Conservation (phyloP, 768 basidiomycete species). For the Imleria badia region DNA sequence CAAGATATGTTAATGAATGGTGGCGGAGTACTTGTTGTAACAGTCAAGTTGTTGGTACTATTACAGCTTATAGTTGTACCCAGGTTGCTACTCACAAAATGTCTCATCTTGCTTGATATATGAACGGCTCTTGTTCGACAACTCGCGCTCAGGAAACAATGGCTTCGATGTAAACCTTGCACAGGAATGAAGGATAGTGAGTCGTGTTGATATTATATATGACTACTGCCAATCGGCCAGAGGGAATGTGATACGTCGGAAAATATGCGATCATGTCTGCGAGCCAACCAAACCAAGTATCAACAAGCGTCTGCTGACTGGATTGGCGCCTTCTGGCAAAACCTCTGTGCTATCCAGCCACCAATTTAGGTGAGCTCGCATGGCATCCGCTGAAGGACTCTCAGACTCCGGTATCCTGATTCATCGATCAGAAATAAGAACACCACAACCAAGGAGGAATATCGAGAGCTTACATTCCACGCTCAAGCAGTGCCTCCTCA, state of each 20-base stretch:
- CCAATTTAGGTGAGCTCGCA: slow-evolving; percentile 55
- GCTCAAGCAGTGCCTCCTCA: slow-evolving; percentile 66
- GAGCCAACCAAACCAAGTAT: slow-evolving; percentile 43
- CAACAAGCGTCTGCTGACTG: slow-evolving; percentile 49
- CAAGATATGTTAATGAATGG: no score
- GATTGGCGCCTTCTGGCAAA: slow-evolving; percentile 34
- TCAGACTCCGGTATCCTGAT: slow-evolving; percentile 38
- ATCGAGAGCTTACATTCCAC: slow-evolving; percentile 65
- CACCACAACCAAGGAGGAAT: not conserved
- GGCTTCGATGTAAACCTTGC: not conserved
- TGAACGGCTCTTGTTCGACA: not conserved
- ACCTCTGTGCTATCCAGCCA: slow-evolving; percentile 58
- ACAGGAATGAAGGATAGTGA: slow-evolving; percentile 3
- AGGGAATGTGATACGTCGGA: not conserved
- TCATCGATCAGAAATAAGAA: slow-evolving; percentile 14
- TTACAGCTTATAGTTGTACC: not conserved
- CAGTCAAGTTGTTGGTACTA: no score
- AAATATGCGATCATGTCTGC: slow-evolving; percentile 17
- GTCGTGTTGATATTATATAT: slow-evolving; percentile 7
- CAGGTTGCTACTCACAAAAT: not conserved
- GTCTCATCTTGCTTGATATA: not conserved
- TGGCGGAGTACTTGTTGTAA: no score
- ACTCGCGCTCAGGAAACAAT: not conserved
- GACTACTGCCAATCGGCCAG: slow-evolving; percentile 11
- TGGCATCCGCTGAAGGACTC: slow-evolving; percentile 39